Percentiles rank a stretch among this genome's conserved stretches.
Evolutionary conservation across 169 alveolate genomes (phyloP).

Genomic region (Pseudocohnilembus persalinus): DNA sequence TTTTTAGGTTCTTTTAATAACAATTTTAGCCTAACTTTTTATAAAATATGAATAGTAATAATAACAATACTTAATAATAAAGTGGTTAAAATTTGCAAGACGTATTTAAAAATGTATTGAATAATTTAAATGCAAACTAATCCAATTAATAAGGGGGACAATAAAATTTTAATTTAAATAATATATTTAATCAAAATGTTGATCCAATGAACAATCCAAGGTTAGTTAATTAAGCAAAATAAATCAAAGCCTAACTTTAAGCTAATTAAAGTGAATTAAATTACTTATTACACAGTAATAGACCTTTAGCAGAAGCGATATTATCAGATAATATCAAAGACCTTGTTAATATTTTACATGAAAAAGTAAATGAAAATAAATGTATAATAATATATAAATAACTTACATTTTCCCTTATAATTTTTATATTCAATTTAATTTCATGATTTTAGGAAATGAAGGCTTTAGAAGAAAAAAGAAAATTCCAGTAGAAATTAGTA

Average conservation of each 20-base stretch:
- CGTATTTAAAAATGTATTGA: neutral
- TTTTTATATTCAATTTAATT: neutral
- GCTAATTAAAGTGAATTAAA: neutral
- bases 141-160: no score
- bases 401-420: neutral
- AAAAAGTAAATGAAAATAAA: neutral
- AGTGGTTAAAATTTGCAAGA: neutral
- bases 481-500: slow-evolving; percentile 6
- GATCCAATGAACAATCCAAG: neutral
- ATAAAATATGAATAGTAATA: neutral
- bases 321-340: neutral
- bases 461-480: neutral
- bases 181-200: no score
- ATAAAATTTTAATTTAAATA: no score
- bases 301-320: neutral
- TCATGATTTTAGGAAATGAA: neutral
- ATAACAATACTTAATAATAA: neutral
- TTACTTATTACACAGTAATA: neutral
- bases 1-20: no score
- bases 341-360: neutral
- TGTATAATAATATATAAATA: no score
- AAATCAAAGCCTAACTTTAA: neutral
- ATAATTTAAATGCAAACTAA: no score
- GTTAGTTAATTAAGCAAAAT: neutral
- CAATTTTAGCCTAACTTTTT: no score